phyloP scores from a whole-genome alignment of 164 flowering plant genomes.

The Dillenia suffruticosa region DNA sequence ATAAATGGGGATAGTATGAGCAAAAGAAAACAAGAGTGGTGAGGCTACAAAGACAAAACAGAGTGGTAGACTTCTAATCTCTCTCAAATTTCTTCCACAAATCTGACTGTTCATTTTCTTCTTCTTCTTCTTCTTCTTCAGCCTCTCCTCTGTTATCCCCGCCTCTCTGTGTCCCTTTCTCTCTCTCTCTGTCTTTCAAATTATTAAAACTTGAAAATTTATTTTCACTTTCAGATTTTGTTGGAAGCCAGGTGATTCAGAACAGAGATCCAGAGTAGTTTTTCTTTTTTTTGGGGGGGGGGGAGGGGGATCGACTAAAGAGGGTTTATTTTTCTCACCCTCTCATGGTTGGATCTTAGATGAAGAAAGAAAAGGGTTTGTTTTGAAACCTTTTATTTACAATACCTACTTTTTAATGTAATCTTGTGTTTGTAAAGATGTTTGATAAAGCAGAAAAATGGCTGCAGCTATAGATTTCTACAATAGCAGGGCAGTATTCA shows the following conservation, averaged over 20 bases:
- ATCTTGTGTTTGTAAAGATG: neutral
- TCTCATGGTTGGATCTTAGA: constrained; percentile 18
- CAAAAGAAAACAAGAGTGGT: neutral
- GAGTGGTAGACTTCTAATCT: constrained; percentile 20
- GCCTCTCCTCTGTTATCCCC: constrained; percentile 27
- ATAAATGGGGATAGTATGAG: neutral
- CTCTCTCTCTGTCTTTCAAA: constrained; percentile 52
- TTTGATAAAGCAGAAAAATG: constrained; percentile 18
- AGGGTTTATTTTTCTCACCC: constrained; percentile 6
- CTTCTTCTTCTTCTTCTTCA: constrained; percentile 7
- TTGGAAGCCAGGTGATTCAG: constrained; percentile 21
- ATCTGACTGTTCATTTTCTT: constrained; percentile 10
- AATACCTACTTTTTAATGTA: constrained; percentile 1
- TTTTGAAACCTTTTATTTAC: neutral
- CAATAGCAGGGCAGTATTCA: constrained; percentile 16
- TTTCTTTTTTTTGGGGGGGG: neutral
- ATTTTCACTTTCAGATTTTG: constrained; percentile 13
- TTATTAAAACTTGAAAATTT: constrained; percentile 17
- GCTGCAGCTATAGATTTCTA: constrained; percentile 44
- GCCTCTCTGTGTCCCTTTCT: constrained; percentile 80
- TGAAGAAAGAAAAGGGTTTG: constrained; percentile 17
- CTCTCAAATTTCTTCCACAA: neutral
- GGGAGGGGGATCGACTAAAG: constrained; percentile 4
- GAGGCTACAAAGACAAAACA: constrained; percentile 17
- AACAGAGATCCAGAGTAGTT: neutral